Evolutionary conservation across 805 yeast genomes (phyloP), one percentile per base, ranked within the genome.

Genomic region (Schwanniomyces polymorphus): DNA sequence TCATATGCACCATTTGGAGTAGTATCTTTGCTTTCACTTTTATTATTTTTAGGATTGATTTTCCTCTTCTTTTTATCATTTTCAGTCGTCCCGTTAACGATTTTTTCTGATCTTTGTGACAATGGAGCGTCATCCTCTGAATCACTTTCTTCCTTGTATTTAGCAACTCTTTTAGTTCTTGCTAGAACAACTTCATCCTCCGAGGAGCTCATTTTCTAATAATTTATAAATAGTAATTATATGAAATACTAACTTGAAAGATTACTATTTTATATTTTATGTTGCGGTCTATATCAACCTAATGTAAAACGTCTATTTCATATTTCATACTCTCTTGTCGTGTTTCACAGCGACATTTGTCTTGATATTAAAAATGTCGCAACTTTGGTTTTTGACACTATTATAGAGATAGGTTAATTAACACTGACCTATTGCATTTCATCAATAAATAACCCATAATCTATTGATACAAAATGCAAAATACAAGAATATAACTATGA

Each of bases 121-220:
- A 50, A 38, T 9, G 57, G 54, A 4, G 43, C 18, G 11, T 50
- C 53, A 18, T 48, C 53, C 6, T 53, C 52, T 4, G 48, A 42
- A 21, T 49, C 48, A 16, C 42, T 48, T 25, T 49, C 46, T 26
- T 46, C 48, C 14, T 48, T 40, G 27, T 42, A 21, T 21, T 46
- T 45, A n/a, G 42, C 25, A 8, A 40, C 43, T 37, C 48, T 48
- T 41, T 52, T 56, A 23, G 52, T 41, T 42, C 56, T 54, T 8
- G 50, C 46, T 31, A 58, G 55, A 21, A 59, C 60, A 33, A 57
- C 33, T 26, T 58, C 62, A 40, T 58, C 64, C n/a, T 59, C 62
- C 2, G 61, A 55, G 12, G 60, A 56, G 43, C 59, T 57, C 62
- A 58, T 59, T 26, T 26, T 37, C 27, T 18, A 18, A 21, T 8